Evolutionary conservation across 1,139 yeast species (phyloP), one percentile per base, ranked within the genome.

Genomic region (Geotrichum histeridarum): DNA sequence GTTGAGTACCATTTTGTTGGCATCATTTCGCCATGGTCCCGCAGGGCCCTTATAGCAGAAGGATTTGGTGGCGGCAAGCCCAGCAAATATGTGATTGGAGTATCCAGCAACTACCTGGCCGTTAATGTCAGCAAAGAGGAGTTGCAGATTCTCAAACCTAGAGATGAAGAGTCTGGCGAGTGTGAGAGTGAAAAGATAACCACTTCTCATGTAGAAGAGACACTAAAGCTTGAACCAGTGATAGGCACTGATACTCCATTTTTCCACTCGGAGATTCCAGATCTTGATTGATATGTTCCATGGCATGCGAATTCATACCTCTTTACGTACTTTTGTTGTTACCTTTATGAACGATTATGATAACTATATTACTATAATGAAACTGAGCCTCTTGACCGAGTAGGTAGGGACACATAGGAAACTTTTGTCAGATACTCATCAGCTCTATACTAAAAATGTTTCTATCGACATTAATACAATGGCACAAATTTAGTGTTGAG

Each of bases 1-100:
- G 93, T 89, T 54, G 96, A 90, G 70, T 84, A 84, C 72, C 97
- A 91, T 69, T 90, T 91, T 67, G 82, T 88, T 12, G 95, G 96
- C 30, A 81, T 91, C 42, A 73, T 85, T 54, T 83, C 88, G 55
- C 90, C 93, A 8, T 90, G 97, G 97, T 80, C 87, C 55, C 81
- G 89, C 66, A 79, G 94, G 64, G 88, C 84, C 8, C 77, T 91
- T 61, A 68, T 85, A 49, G 80, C 82, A 62, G 84, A 85, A 55
- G 95, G 95, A 0, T 90, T 90, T 71, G 97, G 96, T 51, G 75
- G 80, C 42, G 77, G 64, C 63, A 2, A 42, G 15, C 53, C 53
- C 33, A 39, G 31, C 43, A 39, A 39, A 22, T 22, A 39, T 18
- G 43, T 39, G 27, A 39, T 39, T 39, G 38, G 43, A 41, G 54